Base-by-base conservation (phyloP, 2,329 filamentous ascomycete species). In the Pezicula rhizophila region DNA sequence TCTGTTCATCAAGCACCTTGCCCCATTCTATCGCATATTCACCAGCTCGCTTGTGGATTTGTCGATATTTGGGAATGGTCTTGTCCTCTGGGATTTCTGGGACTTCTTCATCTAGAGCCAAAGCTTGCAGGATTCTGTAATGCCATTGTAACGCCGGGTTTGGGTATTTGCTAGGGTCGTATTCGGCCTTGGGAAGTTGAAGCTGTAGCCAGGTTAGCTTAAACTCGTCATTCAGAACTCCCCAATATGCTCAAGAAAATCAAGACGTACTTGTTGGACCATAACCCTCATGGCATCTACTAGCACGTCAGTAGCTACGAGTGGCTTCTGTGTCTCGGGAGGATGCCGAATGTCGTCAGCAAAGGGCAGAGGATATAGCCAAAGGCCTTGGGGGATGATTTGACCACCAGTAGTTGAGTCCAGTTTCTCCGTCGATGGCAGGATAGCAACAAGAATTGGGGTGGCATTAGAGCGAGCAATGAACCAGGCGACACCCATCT, bases 141-240 rank as follows among this genome's bases (percentile, higher is more conserved):
- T 97, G 93, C 91, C 92, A 99, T 69, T 99, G 93, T 20, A 99
- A 74, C 8, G 87, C 79, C 8, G 91, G 90, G 53, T 99, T 99
- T 0, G 93, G 89, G 61, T 96, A 97, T 61, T 86, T 93, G 1
- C 75, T 73, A 1, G 92, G 91, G 57, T 95, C 86, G 63, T 95
- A 99, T 28, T 79, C 75, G 5, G 79, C 90, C 61, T 88, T 91
- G 0, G 93, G 93, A 7, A 99, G 79, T 64, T 96, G 89, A 1
- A 96, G 72, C 57, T 95, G 33, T 14, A 45, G 20, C 35, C 11
- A 44, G n/a, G 42, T 43, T 17, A 43, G 20, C 17, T 23, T 43
- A 4, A 10, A n/a, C 11, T 10, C 12, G 11, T 41, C 23, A 23
- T 5, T 41, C 14, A 17, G 38, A 12, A 12, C 33, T 35, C 33